Evolutionary conservation across 2,329 filamentous ascomycete species (phyloP), one percentile per base, ranked within the genome.

Genomic region (Cladophialophora exuberans): DNA sequence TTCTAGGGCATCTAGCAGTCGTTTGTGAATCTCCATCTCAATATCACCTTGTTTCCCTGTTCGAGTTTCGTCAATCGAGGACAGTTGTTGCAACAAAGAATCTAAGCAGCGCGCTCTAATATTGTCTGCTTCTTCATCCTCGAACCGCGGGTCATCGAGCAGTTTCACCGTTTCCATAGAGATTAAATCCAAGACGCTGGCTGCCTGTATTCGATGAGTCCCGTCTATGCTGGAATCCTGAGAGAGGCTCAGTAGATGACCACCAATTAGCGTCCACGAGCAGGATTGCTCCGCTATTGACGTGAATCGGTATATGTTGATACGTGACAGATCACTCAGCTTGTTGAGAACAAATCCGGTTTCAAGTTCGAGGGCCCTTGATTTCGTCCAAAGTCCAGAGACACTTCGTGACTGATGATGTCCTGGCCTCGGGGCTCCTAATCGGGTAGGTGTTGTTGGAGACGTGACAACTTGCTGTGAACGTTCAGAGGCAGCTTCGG

Each of bases 1-100:
- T 69, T 90, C 91, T 5, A 96, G 76, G 0, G 88, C 87, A 61
- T 96, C 90, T 1, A 96, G 79, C 20, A 89, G 79, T 49, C 88
- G 84, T 60, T 86, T 86, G 68, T 96, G 90, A 13, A 96, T 69
- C 22, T 85, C 76, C 1, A 60, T 26, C 33, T 59, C 56, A 6
- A 56, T 52, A 31, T 18, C 44, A 22, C 45, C 50, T 25, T 38
- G 18, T 17, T 39, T 56, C 4, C 47, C 35, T 26, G 13, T 10
- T 17, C 35, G 38, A 17, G 30, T 38, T n/a, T 39, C 31, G 6
- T 49, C 44, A 10, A 61, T 30, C 25, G 44, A 52, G 22, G 52
- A 44, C 18, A 64, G 18, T 28, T 64, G 62, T 15, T 57, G 50
- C 13, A 54, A 23, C 25, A 64, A 30, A 9, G 56, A 26, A 23